A percentile compares a stretch with the other conserved stretches of the same genome.
Conservation (phyloP, 2,329 filamentous ascomycete genomes). For the Fusarium nanum region DNA sequence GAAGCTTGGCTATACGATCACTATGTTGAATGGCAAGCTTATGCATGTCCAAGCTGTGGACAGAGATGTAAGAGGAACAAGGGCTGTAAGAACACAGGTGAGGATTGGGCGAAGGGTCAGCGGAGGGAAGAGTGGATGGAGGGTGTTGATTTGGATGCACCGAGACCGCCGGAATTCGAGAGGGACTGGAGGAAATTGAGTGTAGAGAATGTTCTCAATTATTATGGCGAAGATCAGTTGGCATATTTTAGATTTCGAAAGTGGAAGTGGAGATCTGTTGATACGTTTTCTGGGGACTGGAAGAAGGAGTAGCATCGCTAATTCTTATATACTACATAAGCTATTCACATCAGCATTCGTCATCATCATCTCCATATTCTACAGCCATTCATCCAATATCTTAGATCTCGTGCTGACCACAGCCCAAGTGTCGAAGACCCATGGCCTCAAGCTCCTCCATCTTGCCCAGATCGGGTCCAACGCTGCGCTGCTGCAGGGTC, state of each 20-base stretch:
- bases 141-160: not conserved
- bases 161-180: conserved; percentile 19
- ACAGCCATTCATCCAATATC: too few species aligned
- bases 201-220: not conserved
- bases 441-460: conserved; percentile 51
- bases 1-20: not conserved
- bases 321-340: not conserved
- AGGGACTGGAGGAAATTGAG: conserved; percentile 12
- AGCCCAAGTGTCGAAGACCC: conserved; percentile 52
- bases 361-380: not conserved
- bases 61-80: conserved; percentile 4
- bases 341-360: not conserved
- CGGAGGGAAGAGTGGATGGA: not conserved
- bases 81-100: not conserved
- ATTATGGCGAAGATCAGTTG: accelerated
- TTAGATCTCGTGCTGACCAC: conserved; percentile 43
- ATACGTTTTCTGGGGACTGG: not conserved
- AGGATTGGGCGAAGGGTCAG: not conserved
- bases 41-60: not conserved
- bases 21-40: not conserved
- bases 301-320: not conserved
- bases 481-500: conserved; percentile 24
- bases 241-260: not conserved
- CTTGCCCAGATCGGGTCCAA: conserved; percentile 34
- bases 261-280: conserved; percentile 22